These are phyloP conservation scores for Ophiocordyceps camponoti-rufipedis DNA, from an alignment of 2,329 filamentous ascomycete genomes.

Conservation along the genomic window DNA sequence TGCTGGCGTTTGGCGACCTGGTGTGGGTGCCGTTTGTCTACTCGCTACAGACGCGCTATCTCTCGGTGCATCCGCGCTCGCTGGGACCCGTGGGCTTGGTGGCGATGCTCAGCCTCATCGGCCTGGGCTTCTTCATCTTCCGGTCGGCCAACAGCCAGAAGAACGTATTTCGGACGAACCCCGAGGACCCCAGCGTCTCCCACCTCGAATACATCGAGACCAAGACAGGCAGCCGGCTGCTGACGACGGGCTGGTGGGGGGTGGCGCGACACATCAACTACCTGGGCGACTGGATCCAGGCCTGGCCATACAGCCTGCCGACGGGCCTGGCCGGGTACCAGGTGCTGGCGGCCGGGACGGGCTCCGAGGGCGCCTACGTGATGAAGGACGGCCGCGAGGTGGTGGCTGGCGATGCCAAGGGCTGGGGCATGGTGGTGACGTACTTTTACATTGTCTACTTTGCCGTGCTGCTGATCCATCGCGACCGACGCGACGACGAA, in stretches of 20 bases:
- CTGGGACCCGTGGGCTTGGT: slow-evolving; percentile 51
- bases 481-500: slow-evolving; percentile 72
- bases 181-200: slow-evolving; percentile 57
- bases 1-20: slow-evolving; percentile 84
- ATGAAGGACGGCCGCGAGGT: slow-evolving; percentile 44
- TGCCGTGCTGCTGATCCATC: slow-evolving; percentile 67
- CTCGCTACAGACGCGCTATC: slow-evolving; percentile 67
- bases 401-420: slow-evolving; percentile 53
- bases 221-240: slow-evolving; percentile 58
- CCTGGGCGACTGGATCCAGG: slow-evolving; percentile 84
- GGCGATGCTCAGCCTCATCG: slow-evolving; percentile 48
- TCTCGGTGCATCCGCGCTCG: slow-evolving; percentile 64
- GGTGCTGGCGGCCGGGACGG: slow-evolving; percentile 38
- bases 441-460: slow-evolving; percentile 96
- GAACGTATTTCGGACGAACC: slow-evolving; percentile 82
- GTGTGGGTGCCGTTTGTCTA: slow-evolving; percentile 90
- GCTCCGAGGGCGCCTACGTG: slow-evolving; percentile 33
- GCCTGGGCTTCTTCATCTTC: slow-evolving; percentile 75
- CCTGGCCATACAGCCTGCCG: slow-evolving; percentile 77
- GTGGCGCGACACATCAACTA: slow-evolving; percentile 89
- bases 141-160: slow-evolving; percentile 88
- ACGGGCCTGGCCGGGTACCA: slow-evolving; percentile 72
- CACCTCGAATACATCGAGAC: slow-evolving; percentile 81
- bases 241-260: slow-evolving; percentile 88
- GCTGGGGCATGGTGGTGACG: slow-evolving; percentile 74